A percentile compares a stretch with the other conserved stretches of the same genome.
phyloP scores from a whole-genome alignment of 2,329 filamentous ascomycete species.

The Stachybotrys elegans region DNA sequence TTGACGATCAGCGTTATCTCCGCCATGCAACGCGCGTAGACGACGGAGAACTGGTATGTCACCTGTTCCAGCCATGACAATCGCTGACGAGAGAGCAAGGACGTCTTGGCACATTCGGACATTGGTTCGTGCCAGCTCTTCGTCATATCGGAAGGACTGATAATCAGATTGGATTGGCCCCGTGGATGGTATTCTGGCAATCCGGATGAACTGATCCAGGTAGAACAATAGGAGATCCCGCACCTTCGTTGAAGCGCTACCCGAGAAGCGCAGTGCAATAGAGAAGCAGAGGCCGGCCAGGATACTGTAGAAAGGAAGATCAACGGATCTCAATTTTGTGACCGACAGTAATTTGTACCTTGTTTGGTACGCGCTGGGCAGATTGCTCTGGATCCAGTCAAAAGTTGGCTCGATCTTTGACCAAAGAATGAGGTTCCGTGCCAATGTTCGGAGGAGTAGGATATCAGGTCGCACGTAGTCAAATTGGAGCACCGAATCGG shows the following conservation, averaged over 20 bases:
- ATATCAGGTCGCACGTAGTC: slow-evolving; percentile 94
- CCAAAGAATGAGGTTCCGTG: slow-evolving; percentile 92
- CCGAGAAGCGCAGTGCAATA: slow-evolving; percentile 68
- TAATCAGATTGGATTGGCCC: slow-evolving; percentile 21
- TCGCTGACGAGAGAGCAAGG: slow-evolving; percentile 73
- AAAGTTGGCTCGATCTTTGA: slow-evolving; percentile 68
- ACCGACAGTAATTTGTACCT: slow-evolving; percentile 57
- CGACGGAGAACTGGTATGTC: slow-evolving; percentile 82
- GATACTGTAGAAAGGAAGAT: slow-evolving; percentile 91
- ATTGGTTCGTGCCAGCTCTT: slow-evolving; percentile 75
- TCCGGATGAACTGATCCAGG: slow-evolving; percentile 78
- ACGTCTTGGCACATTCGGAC: slow-evolving; percentile 89
- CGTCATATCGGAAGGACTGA: slow-evolving; percentile 60
- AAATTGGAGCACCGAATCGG: slow-evolving; percentile 84
- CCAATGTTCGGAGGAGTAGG: slow-evolving; percentile 81
- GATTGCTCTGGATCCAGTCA: slow-evolving; percentile 68
- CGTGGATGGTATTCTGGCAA: slow-evolving; percentile 53
- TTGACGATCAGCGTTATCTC: too few species aligned
- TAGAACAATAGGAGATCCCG: slow-evolving; percentile 80
- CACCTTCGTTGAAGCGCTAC: slow-evolving; percentile 63
- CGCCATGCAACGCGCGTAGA: slow-evolving; percentile 80
- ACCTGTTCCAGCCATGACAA: slow-evolving; percentile 94
- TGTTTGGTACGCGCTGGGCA: slow-evolving; percentile 65
- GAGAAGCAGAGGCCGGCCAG: slow-evolving; percentile 83
- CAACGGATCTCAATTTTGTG: slow-evolving; percentile 65